Percentiles rank a stretch among this genome's conserved stretches.
Conservation (phyloP, 2,329 filamentous ascomycete species). For the Trichoderma sp. region DNA sequence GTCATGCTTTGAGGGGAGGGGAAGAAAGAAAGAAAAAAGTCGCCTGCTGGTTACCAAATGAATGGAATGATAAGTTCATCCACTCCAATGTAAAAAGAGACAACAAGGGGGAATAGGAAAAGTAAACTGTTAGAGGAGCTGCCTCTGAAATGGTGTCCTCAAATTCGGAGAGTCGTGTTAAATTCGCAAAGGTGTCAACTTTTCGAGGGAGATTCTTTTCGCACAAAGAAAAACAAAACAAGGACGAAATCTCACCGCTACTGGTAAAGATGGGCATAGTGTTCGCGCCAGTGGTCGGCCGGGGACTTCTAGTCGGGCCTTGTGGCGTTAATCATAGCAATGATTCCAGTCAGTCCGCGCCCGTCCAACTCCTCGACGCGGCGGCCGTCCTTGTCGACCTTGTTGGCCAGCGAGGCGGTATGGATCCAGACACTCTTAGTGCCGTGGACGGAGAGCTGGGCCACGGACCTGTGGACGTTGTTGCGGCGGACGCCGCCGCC, state of each 20-base stretch:
- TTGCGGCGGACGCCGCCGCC: conserved; percentile 52
- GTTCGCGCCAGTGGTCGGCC: conserved; percentile 31
- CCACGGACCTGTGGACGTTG: conserved; percentile 39
- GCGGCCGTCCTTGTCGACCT: conserved; percentile 14
- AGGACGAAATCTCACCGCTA: not conserved
- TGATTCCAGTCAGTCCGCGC: conserved; percentile 28
- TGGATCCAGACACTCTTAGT: conserved; percentile 45
- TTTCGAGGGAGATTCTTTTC: not conserved
- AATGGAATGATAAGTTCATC: not conserved
- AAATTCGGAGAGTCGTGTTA: not conserved
- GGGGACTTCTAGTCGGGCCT: conserved; percentile 33
- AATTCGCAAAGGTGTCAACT: not conserved
- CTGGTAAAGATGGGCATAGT: conserved; percentile 23
- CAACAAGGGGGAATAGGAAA: not conserved
- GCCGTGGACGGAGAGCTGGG: conserved; percentile 30
- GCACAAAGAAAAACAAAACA: not conserved
- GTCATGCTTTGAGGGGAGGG: not conserved
- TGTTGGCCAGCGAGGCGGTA: conserved; percentile 41
- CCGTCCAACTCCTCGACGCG: conserved; percentile 30
- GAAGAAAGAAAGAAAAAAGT: not conserved
- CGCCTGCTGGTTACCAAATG: not conserved
- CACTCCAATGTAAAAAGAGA: not conserved
- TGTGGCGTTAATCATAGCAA: conserved; percentile 28
- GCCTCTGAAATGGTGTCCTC: no score
- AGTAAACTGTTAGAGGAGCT: not conserved